These are phyloP conservation scores for Tulasnella sp. DNA, from an alignment of 768 basidiomycete species.

Conservation along the genomic window DNA sequence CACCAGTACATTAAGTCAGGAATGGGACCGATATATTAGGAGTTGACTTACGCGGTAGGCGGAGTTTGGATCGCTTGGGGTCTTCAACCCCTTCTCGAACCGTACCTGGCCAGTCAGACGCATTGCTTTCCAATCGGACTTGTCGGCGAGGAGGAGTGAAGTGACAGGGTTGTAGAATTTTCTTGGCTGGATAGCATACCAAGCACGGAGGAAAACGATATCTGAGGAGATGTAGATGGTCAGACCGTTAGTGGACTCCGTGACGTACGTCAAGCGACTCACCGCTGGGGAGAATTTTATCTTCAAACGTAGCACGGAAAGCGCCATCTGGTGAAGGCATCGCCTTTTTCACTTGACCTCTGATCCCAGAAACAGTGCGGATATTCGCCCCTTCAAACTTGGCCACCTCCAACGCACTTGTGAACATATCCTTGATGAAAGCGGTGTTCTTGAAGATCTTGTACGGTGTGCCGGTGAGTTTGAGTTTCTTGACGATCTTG, in stretches of 20 bases:
- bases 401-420: conserved; percentile 80
- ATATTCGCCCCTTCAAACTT: conserved; percentile 99
- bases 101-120: conserved; percentile 88
- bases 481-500: conserved; percentile 97
- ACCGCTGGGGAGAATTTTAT: conserved; percentile 95
- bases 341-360: conserved; percentile 95
- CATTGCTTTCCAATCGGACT: conserved; percentile 85
- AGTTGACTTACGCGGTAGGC: conserved; percentile 51
- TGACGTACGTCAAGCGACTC: conserved; percentile 28
- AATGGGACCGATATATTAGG: neutral
- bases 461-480: conserved; percentile 87
- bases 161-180: conserved; percentile 96
- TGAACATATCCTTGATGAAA: conserved; percentile 97
- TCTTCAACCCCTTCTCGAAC: conserved; percentile 70
- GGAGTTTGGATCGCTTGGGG: conserved; percentile 72
- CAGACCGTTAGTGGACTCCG: neutral
- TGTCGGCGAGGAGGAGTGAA: conserved; percentile 72
- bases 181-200: conserved; percentile 91
- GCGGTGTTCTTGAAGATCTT: conserved; percentile 99
- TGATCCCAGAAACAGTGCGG: conserved; percentile 85
- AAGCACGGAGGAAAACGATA: conserved; percentile 87
- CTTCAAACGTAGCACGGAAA: conserved; percentile 95
- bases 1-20: neutral
- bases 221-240: conserved; percentile 39
- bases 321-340: conserved; percentile 89